phyloP scores from a whole-genome alignment of 148 eudicot genomes.

The Vaccinium darrowii region DNA sequence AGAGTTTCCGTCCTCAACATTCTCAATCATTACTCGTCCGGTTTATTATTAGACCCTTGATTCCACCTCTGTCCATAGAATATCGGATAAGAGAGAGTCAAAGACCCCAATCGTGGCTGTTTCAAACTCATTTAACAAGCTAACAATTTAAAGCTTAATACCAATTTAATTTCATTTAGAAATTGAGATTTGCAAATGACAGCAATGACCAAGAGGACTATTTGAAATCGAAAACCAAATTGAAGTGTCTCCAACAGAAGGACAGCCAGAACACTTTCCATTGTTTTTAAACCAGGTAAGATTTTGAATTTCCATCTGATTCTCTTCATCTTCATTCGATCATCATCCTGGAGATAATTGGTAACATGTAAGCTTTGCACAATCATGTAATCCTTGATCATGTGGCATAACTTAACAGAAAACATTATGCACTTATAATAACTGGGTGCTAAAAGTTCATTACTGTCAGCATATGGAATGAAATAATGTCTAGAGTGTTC shows the following conservation, averaged over 20 bases:
- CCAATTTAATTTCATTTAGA: neutral
- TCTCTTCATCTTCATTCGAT: too few species aligned
- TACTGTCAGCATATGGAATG: too few species aligned
- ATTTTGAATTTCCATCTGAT: too few species aligned
- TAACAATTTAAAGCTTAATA: neutral
- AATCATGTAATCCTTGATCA: too few species aligned
- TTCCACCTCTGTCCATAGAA: slow-evolving; percentile 2
- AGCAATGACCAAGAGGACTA: neutral
- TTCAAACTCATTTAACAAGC: slow-evolving; percentile 16
- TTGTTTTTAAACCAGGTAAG: too few species aligned
- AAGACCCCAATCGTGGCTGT: slow-evolving; percentile 21
- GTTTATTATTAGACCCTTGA: neutral
- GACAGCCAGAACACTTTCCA: too few species aligned
- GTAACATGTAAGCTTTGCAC: too few species aligned
- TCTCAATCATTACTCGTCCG: slow-evolving; percentile 32
- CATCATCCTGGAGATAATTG: too few species aligned
- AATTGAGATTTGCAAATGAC: neutral
- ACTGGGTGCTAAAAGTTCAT: too few species aligned
- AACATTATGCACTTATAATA: too few species aligned
- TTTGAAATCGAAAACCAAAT: neutral
- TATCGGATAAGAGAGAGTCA: slow-evolving; percentile 17
- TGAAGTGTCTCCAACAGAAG: neutral
- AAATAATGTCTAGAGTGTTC: too few species aligned
- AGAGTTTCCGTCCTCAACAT: slow-evolving; percentile 53
- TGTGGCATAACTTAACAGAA: too few species aligned